These are phyloP conservation scores for Triticum timopheevii DNA, from an alignment of 176 grass and related monocot species.

Conservation along the genomic window DNA sequence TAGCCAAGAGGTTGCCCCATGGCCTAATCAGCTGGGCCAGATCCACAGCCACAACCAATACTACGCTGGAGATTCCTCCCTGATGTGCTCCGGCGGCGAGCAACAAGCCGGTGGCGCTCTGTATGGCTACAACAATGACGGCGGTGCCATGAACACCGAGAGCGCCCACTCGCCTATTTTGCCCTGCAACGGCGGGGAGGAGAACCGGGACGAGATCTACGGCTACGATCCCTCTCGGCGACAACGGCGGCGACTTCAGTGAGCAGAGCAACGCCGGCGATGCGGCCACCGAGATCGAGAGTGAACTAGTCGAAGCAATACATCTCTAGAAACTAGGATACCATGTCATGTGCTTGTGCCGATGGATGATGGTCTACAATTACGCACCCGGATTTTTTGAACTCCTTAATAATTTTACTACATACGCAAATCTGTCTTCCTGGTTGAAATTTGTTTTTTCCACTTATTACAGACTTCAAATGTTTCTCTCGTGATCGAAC, in stretches of 20 bases:
- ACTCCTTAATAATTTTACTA: background rate
- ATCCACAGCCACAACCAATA: background rate
- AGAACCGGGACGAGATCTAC: no score
- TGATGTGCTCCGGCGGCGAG: background rate
- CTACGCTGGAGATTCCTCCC: background rate
- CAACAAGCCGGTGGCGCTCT: background rate
- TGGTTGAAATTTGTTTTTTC: background rate
- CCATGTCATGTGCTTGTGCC: background rate
- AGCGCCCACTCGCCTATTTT: background rate
- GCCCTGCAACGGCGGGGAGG: background rate
- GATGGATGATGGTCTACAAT: background rate
- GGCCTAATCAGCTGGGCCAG: background rate
- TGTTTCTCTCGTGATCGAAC: background rate
- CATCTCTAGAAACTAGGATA: background rate
- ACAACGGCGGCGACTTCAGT: background rate
- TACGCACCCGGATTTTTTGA: background rate
- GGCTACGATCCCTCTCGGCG: background rate
- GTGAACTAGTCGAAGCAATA: background rate
- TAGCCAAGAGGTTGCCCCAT: no score
- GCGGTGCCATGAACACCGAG: background rate
- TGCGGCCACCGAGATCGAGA: background rate
- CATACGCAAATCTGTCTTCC: no score
- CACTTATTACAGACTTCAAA: background rate
- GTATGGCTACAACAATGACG: background rate
- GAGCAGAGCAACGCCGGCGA: background rate